Evolutionary conservation across 2,329 filamentous ascomycete genomes (phyloP).

Genomic region (Pestalotiopsis sp.): DNA sequence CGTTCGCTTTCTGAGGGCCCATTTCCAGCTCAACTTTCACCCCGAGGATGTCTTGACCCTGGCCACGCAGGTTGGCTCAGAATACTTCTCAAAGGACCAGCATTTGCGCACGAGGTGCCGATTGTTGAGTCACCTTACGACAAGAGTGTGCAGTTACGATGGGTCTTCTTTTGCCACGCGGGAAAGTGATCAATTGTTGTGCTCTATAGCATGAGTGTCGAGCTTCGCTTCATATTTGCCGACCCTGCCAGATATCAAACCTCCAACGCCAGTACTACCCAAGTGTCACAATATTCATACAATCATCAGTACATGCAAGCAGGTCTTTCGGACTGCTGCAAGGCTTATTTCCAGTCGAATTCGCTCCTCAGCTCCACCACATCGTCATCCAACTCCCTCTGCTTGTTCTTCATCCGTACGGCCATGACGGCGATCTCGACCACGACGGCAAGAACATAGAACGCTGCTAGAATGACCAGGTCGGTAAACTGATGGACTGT

Average conservation of each 20-base stretch:
- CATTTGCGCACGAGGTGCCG: background rate
- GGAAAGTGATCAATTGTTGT: background rate
- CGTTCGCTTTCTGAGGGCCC: background rate
- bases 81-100: background rate
- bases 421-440: constrained; percentile 18
- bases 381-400: constrained; percentile 9
- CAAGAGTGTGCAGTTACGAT: background rate
- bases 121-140: background rate
- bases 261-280: background rate
- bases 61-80: background rate
- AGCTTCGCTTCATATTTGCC: background rate
- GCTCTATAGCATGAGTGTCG: background rate
- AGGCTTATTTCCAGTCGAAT: constrained; percentile 11
- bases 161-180: background rate
- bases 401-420: constrained; percentile 7
- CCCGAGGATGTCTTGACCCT: background rate
- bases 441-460: constrained; percentile 22
- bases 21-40: background rate
- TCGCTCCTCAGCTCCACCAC: constrained; percentile 14
- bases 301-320: background rate
- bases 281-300: background rate
- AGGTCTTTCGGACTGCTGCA: background rate
- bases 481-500: constrained; percentile 27
- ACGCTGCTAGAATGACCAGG: constrained; percentile 22
- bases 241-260: background rate